Conservation (phyloP, 2,329 filamentous ascomycete genomes). For the Venturia pyrina region DNA sequence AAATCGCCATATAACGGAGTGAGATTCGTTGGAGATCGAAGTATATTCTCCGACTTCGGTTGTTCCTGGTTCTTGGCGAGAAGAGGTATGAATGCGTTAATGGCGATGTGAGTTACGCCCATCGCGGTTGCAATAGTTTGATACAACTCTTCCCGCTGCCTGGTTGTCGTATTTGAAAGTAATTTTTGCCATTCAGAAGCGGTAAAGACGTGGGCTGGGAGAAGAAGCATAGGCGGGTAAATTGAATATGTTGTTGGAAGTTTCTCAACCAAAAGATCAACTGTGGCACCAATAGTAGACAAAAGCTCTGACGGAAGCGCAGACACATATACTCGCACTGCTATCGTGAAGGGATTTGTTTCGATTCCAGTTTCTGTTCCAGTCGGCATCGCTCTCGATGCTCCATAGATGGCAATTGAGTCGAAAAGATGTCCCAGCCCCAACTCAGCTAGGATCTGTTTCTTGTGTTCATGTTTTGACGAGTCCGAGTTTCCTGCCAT, state of each 20-base stretch:
- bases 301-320: slow-evolving; percentile 2
- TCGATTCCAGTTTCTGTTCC: neutral
- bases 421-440: neutral
- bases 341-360: neutral
- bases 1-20: slow-evolving; percentile 66
- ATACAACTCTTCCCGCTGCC: slow-evolving; percentile 26
- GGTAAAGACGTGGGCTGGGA: slow-evolving; percentile 39
- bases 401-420: neutral
- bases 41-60: slow-evolving; percentile 46
- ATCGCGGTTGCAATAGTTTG: slow-evolving; percentile 32
- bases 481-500: neutral
- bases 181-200: slow-evolving; percentile 24
- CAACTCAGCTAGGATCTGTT: neutral
- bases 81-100: slow-evolving; percentile 46
- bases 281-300: neutral
- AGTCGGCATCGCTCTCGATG: neutral
- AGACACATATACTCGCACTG: neutral
- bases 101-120: slow-evolving; percentile 44
- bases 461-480: neutral
- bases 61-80: slow-evolving; percentile 12
- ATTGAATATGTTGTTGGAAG: slow-evolving; percentile 39
- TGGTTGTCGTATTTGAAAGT: slow-evolving; percentile 15
- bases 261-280: neutral
- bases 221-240: slow-evolving; percentile 48
- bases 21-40: slow-evolving; percentile 64